Evolutionary conservation across 2,329 filamentous ascomycete genomes (phyloP).

Genomic region (Chaetothyriales sp.): DNA sequence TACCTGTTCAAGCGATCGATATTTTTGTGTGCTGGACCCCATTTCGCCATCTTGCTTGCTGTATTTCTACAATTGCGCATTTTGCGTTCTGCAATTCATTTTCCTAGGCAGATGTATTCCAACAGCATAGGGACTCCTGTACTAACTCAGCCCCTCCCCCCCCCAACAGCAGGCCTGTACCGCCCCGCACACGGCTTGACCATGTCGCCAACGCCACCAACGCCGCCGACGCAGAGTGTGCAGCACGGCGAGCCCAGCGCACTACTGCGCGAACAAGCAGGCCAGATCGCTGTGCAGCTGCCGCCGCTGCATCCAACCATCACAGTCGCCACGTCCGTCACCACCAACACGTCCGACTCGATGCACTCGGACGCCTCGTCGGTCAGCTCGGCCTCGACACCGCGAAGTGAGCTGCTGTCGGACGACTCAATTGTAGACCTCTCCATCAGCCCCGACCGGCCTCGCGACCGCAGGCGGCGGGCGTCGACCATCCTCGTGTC

Average conservation of each 20-base stretch:
- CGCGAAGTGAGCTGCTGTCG: background rate
- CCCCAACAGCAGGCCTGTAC: background rate
- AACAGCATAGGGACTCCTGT: background rate
- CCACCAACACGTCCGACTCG: background rate
- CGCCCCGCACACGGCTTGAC: background rate
- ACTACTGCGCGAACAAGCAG: background rate
- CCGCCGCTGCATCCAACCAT: background rate
- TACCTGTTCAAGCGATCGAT: background rate
- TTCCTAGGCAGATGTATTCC: too few species aligned
- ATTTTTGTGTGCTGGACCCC: too few species aligned
- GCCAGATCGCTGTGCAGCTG: background rate
- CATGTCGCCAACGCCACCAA: background rate
- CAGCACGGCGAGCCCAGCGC: background rate
- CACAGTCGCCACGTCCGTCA: too few species aligned
- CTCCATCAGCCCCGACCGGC: background rate
- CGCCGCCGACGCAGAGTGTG: background rate
- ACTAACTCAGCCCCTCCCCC: background rate
- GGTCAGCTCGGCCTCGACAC: background rate
- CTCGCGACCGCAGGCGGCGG: constrained; percentile 24
- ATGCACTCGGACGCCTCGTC: background rate
- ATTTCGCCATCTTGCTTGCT: too few species aligned
- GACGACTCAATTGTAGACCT: background rate
- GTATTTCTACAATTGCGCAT: background rate
- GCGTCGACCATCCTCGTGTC: constrained; percentile 41
- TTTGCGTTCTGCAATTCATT: background rate